These are phyloP conservation scores for Epichloe glyceriae DNA, from an alignment of 2,329 filamentous ascomycete species.

Conservation along the genomic window DNA sequence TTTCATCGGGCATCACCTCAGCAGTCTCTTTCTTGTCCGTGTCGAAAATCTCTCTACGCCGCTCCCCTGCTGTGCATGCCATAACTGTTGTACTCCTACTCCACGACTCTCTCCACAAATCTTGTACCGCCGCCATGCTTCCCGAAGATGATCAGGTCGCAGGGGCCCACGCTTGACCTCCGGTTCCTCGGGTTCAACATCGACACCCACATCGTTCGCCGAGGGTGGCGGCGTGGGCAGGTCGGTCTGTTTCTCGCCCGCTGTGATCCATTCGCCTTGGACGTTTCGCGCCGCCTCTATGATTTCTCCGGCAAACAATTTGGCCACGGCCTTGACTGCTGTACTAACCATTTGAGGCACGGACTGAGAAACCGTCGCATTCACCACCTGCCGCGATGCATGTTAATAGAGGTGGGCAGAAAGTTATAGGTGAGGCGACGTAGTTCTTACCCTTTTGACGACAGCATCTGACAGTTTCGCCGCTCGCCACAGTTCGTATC, in stretches of 20 bases:
- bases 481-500: constrained; percentile 59
- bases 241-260: constrained; percentile 45
- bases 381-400: constrained; percentile 44
- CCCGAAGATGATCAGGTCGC: constrained; percentile 60
- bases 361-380: constrained; percentile 68
- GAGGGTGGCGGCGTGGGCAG: constrained; percentile 30
- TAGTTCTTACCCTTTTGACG: constrained; percentile 47
- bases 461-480: constrained; percentile 55
- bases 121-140: constrained; percentile 59
- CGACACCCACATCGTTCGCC: constrained; percentile 18
- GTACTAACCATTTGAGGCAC: constrained; percentile 61
- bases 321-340: constrained; percentile 63
- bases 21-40: constrained; percentile 38
- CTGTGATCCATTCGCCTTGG: constrained; percentile 56
- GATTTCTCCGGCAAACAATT: constrained; percentile 64
- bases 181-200: constrained; percentile 15
- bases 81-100: constrained; percentile 45
- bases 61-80: constrained; percentile 46
- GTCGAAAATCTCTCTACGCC: constrained; percentile 47
- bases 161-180: constrained; percentile 40
- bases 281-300: constrained; percentile 59
- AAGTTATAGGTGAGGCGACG: background rate
- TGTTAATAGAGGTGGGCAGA: background rate
- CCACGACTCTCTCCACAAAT: constrained; percentile 48
- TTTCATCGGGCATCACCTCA: constrained; percentile 26